Conservation (phyloP, 257 asterid genomes). For the Capsicum chinense region DNA sequence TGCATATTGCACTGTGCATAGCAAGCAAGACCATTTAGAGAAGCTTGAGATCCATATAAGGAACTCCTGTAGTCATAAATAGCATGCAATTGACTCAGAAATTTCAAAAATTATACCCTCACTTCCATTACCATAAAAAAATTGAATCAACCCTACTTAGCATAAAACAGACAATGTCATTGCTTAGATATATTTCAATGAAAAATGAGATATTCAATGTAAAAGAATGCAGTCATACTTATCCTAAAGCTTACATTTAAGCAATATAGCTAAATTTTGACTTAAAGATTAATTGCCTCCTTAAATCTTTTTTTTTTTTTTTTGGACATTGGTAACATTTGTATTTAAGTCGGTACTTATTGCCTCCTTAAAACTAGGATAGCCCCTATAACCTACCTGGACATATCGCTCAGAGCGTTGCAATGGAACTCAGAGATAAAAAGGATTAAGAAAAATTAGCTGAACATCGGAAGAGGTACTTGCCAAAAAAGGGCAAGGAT, state of each 20-base stretch:
- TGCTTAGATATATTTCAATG: conserved; percentile 15
- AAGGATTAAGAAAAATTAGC: not conserved
- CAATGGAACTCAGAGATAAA: not conserved
- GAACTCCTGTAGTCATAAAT: conserved; percentile 2
- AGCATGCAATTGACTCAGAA: conserved; percentile 9
- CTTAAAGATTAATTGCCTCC: not conserved
- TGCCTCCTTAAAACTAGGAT: conserved; percentile 16
- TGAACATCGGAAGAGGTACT: not conserved
- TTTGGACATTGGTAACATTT: no score
- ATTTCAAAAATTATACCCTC: conserved; percentile 16
- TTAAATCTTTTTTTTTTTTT: not conserved
- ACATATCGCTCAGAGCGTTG: not conserved
- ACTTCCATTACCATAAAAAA: not conserved
- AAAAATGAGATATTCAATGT: not conserved
- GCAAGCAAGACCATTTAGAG: conserved; percentile 16
- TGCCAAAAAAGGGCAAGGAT: not conserved
- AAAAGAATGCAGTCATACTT: not conserved
- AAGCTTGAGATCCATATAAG: conserved; percentile 28
- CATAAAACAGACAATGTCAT: not conserved
- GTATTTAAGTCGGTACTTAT: no score
- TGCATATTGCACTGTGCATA: conserved; percentile 12
- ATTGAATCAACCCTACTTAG: not conserved
- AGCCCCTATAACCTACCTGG: not conserved
- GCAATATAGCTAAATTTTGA: not conserved
- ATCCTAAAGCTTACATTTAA: not conserved